Conservation (phyloP, 805 yeast genomes). For the Candida railenensis region DNA sequence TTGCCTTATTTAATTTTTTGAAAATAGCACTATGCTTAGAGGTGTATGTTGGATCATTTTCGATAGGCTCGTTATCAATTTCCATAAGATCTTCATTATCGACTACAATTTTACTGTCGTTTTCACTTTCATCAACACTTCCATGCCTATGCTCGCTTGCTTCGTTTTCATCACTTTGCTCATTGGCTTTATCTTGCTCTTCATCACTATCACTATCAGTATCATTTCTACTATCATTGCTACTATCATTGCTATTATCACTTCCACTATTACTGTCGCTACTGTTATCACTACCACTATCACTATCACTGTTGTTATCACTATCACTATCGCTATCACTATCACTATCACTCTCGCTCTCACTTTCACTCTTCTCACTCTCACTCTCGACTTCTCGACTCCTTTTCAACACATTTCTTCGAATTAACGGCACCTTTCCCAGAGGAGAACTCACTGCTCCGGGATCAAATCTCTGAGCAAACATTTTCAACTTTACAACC, state of each 20-base stretch:
- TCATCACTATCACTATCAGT: constrained; percentile 13
- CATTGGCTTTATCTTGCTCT: constrained; percentile 12
- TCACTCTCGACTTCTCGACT: constrained; percentile 6
- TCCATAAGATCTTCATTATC: constrained; percentile 11
- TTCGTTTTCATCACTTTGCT: not conserved
- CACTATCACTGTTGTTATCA: constrained; percentile 7
- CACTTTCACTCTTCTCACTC: constrained; percentile 6
- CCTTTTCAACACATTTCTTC: constrained; percentile 5
- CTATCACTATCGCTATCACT: constrained; percentile 16
- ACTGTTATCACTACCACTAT: not conserved
- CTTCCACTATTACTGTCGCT: constrained; percentile 11
- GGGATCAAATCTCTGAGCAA: constrained; percentile 67
- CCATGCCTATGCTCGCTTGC: too few species aligned
- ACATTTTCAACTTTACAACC: constrained; percentile 56
- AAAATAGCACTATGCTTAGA: constrained; percentile 23
- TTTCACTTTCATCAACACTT: constrained; percentile 5
- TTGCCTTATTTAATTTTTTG: constrained; percentile 17
- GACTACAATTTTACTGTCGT: constrained; percentile 9
- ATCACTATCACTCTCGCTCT: constrained; percentile 11
- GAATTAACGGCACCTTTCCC: constrained; percentile 5
- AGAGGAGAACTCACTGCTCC: constrained; percentile 7
- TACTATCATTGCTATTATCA: constrained; percentile 12
- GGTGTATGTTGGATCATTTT: constrained; percentile 14
- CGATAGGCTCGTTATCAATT: constrained; percentile 11
- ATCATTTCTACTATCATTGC: constrained; percentile 12